These are phyloP conservation scores for Pythium sp. DNA, from an alignment of 352 stramenopile species.

Conservation along the genomic window DNA sequence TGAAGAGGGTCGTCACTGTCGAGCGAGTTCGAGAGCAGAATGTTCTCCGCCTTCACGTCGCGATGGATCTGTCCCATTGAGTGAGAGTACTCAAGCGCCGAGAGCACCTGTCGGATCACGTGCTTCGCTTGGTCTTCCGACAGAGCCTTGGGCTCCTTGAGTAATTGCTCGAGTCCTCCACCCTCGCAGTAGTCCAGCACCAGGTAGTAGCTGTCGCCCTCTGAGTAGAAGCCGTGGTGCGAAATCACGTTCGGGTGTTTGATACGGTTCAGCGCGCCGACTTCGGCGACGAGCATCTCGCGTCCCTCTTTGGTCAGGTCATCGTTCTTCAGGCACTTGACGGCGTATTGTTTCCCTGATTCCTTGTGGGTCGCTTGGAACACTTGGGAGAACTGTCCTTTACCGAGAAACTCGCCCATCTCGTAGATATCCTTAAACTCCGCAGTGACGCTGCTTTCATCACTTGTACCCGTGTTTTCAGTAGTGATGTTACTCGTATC, in stretches of 20 bases:
- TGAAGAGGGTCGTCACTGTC: conserved; percentile 51
- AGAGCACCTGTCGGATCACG: conserved; percentile 76
- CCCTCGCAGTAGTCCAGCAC: conserved; percentile 85
- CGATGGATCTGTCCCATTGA: conserved; percentile 88
- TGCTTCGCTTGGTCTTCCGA: conserved; percentile 60
- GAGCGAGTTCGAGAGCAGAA: conserved; percentile 65
- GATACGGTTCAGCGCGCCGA: conserved; percentile 62
- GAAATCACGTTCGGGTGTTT: conserved; percentile 82
- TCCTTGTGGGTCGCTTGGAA: conserved; percentile 43
- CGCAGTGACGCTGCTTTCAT: conserved; percentile 10
- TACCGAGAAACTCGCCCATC: conserved; percentile 52
- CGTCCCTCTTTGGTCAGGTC: conserved; percentile 42
- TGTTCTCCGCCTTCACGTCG: conserved; percentile 84
- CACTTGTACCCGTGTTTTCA: neutral
- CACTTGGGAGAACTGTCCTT: conserved; percentile 64
- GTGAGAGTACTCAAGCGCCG: conserved; percentile 86
- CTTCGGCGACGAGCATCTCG: conserved; percentile 69
- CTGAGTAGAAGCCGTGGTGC: conserved; percentile 79
- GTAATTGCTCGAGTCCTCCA: conserved; percentile 77
- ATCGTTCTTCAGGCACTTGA: conserved; percentile 64
- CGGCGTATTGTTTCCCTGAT: conserved; percentile 44
- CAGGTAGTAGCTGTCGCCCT: conserved; percentile 74
- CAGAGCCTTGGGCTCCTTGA: conserved; percentile 60
- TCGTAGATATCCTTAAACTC: conserved; percentile 64
- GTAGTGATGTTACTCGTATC: neutral